Conservation (phyloP, 2,329 filamentous ascomycete species). For the Pseudovirgaria hyperparasitica region DNA sequence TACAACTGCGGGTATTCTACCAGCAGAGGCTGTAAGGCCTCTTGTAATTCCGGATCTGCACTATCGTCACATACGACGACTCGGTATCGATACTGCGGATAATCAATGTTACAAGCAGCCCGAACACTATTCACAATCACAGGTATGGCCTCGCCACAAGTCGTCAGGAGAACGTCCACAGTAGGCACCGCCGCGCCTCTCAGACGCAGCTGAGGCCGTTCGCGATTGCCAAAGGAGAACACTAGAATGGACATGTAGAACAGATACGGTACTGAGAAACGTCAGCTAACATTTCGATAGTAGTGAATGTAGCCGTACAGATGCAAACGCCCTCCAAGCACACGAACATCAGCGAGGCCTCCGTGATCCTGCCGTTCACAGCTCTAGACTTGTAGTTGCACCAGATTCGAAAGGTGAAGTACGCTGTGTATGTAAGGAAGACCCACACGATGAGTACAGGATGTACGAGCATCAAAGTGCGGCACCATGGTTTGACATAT, state of each 20-base stretch:
- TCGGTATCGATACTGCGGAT: conserved; percentile 25
- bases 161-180: background rate
- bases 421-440: conserved; percentile 1
- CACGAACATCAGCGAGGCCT: background rate
- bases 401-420: conserved; percentile 1
- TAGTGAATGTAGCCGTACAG: background rate
- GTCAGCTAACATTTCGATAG: too few species aligned
- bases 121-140: conserved; percentile 28
- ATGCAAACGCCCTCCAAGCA: background rate
- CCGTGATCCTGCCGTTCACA: background rate
- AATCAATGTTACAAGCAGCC: conserved; percentile 28
- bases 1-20: conserved; percentile 23
- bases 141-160: conserved; percentile 1
- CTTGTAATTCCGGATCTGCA: conserved; percentile 18
- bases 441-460: conserved; percentile 1
- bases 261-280: conserved; percentile 1
- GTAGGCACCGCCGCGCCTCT: background rate
- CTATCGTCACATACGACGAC: conserved; percentile 30
- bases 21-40: conserved; percentile 20
- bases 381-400: conserved; percentile 1
- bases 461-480: conserved; percentile 1
- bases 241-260: background rate
- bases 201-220: background rate
- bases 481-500: conserved; percentile 1
- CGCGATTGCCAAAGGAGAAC: background rate